These are phyloP conservation scores for Cucumis sativus DNA, from an alignment of 306 rosid species.

Conservation along the genomic window DNA sequence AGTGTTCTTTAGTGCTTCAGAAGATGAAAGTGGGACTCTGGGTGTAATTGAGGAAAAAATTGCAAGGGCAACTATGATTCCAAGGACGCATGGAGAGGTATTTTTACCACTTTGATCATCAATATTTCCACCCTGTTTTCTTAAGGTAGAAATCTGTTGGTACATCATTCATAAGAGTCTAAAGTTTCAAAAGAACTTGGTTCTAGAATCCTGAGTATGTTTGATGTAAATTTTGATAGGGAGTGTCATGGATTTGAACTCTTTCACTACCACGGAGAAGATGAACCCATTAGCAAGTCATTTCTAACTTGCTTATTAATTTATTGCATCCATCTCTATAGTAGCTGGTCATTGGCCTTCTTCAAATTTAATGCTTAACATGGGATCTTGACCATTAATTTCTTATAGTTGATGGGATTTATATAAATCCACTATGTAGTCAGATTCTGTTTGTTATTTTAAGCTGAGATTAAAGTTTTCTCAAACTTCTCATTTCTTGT, in stretches of 20 bases:
- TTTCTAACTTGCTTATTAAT: background rate
- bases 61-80: constrained; percentile 71
- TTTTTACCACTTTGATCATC: constrained; percentile 2
- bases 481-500: background rate
- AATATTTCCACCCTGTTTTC: background rate
- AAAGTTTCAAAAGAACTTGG: background rate
- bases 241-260: background rate
- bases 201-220: background rate
- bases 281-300: background rate
- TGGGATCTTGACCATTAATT: background rate
- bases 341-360: background rate
- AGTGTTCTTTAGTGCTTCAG: constrained; percentile 48
- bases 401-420: background rate
- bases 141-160: background rate
- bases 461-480: background rate
- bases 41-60: constrained; percentile 72
- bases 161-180: background rate
- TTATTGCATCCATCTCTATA: background rate
- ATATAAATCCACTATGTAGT: background rate
- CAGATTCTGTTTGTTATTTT: background rate
- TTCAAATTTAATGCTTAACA: background rate
- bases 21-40: constrained; percentile 54
- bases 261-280: background rate
- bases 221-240: background rate
- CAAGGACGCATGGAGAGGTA: constrained; percentile 84